A percentile compares a stretch with the other conserved stretches of the same genome.
Conservation (phyloP, 768 basidiomycete genomes). For the Auricularia sp. region DNA sequence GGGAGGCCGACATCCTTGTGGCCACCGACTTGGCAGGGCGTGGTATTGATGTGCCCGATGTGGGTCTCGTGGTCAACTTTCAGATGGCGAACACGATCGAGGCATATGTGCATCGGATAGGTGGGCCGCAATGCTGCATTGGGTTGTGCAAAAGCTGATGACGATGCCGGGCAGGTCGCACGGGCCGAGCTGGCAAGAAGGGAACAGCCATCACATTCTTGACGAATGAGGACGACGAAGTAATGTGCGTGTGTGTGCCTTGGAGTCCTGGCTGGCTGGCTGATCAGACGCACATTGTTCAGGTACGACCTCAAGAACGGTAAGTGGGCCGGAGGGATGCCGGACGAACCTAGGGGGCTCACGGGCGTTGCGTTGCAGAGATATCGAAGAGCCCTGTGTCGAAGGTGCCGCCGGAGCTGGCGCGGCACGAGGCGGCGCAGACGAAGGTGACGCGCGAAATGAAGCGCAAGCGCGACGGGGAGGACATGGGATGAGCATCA, state of each 20-base stretch:
- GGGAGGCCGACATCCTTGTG: conserved; percentile 81
- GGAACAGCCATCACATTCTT: conserved; percentile 93
- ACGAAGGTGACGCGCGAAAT: conserved; percentile 87
- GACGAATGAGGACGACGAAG: conserved; percentile 91
- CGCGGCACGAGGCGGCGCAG: conserved; percentile 85
- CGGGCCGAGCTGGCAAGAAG: conserved; percentile 93
- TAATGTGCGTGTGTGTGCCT: conserved; percentile 55
- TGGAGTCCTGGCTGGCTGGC: not conserved
- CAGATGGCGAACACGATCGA: conserved; percentile 97
- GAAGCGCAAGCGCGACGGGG: conserved; percentile 85
- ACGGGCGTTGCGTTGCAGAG: conserved; percentile 35
- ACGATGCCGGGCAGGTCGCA: conserved; percentile 51
- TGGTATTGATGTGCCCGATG: conserved; percentile 98
- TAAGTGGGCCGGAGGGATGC: conserved; percentile 21
- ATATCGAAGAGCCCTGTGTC: conserved; percentile 90
- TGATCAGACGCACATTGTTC: conserved; percentile 10
- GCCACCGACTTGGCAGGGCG: conserved; percentile 97
- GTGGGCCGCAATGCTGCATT: conserved; percentile 32
- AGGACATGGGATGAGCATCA: conserved; percentile 32
- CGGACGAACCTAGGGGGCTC: not conserved
- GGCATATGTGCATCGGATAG: conserved; percentile 95
- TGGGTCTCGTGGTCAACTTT: conserved; percentile 92
- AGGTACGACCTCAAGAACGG: conserved; percentile 96
- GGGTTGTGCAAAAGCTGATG: not conserved
- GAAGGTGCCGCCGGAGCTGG: conserved; percentile 79